Percentiles rank a stretch among this genome's conserved stretches.
These are phyloP conservation scores for Halocafeteria seosinensis DNA, from an alignment of 108 stramenopile genomes.

Conservation along the genomic window DNA sequence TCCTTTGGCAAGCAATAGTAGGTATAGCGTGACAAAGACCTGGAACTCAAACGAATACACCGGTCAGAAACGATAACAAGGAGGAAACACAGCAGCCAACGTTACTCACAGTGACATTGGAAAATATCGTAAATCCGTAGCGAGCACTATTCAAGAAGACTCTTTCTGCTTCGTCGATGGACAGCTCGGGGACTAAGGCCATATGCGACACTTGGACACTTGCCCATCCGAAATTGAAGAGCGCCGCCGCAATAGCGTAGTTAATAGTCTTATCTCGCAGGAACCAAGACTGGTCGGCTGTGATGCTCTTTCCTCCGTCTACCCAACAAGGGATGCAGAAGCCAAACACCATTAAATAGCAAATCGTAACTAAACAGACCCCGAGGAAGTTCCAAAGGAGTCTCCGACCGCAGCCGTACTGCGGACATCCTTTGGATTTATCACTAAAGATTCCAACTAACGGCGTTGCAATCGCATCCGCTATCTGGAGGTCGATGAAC, in stretches of 20 bases:
- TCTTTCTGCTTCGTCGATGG: neutral
- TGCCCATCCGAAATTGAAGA: slow-evolving; percentile 1
- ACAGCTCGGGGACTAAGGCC: neutral
- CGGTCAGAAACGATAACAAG: too few relatives aligned
- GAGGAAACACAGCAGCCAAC: too few relatives aligned
- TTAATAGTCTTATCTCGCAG: neutral
- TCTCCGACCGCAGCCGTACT: neutral
- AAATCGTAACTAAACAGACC: neutral
- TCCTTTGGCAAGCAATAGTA: too few relatives aligned
- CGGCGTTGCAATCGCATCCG: neutral
- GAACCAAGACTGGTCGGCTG: neutral
- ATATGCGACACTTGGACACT: neutral
- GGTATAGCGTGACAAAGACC: too few relatives aligned
- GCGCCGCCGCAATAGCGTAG: neutral
- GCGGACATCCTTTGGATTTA: neutral
- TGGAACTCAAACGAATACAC: too few relatives aligned
- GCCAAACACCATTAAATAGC: neutral
- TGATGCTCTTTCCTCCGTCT: neutral
- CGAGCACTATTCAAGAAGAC: neutral
- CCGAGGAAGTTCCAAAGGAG: neutral
- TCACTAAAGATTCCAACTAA: neutral
- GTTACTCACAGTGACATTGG: neutral
- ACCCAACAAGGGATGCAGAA: neutral
- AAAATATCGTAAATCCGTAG: neutral
- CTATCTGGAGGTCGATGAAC: neutral